Percentiles rank a stretch among this genome's conserved stretches.
Conservation (phyloP, 2,329 filamentous ascomycete species). For the Xylaria sp. region DNA sequence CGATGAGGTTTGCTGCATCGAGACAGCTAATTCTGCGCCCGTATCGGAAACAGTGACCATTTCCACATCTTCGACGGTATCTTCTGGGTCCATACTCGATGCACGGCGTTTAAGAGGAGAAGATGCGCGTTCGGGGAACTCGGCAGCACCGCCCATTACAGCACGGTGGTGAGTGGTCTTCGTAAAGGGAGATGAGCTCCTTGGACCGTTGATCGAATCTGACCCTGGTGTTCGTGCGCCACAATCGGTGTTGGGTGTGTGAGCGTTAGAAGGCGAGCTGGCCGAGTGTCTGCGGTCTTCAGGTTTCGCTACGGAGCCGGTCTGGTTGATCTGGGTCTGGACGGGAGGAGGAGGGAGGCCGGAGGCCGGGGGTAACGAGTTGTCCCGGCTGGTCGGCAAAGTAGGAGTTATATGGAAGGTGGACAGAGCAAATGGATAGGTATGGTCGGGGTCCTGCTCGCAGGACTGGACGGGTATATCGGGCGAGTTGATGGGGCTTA, state of each 20-base stretch:
- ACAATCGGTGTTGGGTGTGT: conserved; percentile 53
- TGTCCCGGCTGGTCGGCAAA: conserved; percentile 31
- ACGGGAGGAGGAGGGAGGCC: conserved; percentile 46
- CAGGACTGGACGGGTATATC: conserved; percentile 50
- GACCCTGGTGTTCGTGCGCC: conserved; percentile 39
- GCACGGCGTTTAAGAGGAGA: conserved; percentile 61
- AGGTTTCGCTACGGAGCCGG: conserved; percentile 38
- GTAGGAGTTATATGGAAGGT: conserved; percentile 37
- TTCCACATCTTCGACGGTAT: conserved; percentile 42
- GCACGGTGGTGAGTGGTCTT: conserved; percentile 45
- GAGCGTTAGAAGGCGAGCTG: conserved; percentile 53
- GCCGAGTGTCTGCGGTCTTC: conserved; percentile 52
- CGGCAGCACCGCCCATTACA: conserved; percentile 56
- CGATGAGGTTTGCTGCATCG: conserved; percentile 4
- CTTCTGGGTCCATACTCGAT: conserved; percentile 55
- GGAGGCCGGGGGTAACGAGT: conserved; percentile 41
- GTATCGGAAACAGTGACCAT: conserved; percentile 35
- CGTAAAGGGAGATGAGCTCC: conserved; percentile 49
- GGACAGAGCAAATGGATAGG: conserved; percentile 45
- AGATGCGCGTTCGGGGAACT: conserved; percentile 55
- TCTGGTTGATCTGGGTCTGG: conserved; percentile 37
- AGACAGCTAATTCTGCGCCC: conserved; percentile 3
- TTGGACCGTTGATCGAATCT: conserved; percentile 36
- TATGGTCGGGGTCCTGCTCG: conserved; percentile 44
- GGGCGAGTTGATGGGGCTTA: conserved; percentile 31